These are phyloP conservation scores for Melastoma candidum DNA, from an alignment of 441 rosid species.

Conservation along the genomic window DNA sequence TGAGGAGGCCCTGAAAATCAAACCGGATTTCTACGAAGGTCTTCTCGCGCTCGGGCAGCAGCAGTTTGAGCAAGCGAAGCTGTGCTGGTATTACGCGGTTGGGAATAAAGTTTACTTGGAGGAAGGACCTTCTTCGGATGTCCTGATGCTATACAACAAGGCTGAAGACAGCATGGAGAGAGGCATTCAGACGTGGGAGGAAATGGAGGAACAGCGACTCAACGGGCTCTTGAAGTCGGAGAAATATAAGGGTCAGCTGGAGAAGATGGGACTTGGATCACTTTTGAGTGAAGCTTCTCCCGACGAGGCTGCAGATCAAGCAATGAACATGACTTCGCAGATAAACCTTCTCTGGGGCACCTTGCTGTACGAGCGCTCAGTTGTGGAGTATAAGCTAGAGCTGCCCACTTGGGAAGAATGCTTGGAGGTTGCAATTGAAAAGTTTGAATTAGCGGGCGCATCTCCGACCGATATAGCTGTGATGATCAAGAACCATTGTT, in stretches of 20 bases:
- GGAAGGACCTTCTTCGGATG: slow-evolving; percentile 55
- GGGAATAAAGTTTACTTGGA: slow-evolving; percentile 57
- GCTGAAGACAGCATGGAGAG: slow-evolving; percentile 89
- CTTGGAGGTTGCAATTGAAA: slow-evolving; percentile 87
- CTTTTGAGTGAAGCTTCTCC: slow-evolving; percentile 39
- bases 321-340: slow-evolving; percentile 75
- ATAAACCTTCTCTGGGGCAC: slow-evolving; percentile 92
- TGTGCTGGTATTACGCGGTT: slow-evolving; percentile 80
- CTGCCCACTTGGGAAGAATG: slow-evolving; percentile 93
- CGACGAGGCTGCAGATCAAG: slow-evolving; percentile 66
- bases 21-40: slow-evolving; percentile 88
- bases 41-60: slow-evolving; percentile 85
- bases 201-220: slow-evolving; percentile 58
- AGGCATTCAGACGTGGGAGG: slow-evolving; percentile 97
- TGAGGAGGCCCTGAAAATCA: slow-evolving; percentile 64
- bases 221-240: slow-evolving; percentile 58
- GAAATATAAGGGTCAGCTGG: slow-evolving; percentile 40
- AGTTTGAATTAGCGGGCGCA: slow-evolving; percentile 95
- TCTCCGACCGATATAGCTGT: slow-evolving; percentile 83
- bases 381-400: slow-evolving; percentile 75
- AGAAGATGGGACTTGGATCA: slow-evolving; percentile 54
- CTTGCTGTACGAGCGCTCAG: slow-evolving; percentile 80
- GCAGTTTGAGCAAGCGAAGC: slow-evolving; percentile 88
- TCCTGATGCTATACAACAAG: slow-evolving; percentile 70
- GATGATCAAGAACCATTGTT: slow-evolving; percentile 91